phyloP scores from a whole-genome alignment of 495 filamentous ascomycete species.

The Daldinia grandis region DNA sequence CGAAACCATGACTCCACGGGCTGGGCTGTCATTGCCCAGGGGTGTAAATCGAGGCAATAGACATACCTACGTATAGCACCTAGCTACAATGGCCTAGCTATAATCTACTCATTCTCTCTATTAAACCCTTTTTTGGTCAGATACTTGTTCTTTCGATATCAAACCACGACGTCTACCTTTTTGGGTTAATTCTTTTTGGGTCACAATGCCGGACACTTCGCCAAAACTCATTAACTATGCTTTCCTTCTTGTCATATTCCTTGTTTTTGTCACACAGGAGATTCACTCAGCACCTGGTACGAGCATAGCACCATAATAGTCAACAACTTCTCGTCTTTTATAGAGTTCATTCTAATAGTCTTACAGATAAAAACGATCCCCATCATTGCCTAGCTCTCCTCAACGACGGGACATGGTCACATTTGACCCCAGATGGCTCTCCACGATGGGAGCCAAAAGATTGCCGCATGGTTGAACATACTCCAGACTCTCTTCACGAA shows the following conservation, averaged over 20 bases:
- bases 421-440: conserved; percentile 38
- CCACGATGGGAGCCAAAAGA: conserved; percentile 64
- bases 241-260: not conserved
- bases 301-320: not conserved
- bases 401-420: conserved; percentile 60
- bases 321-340: not conserved
- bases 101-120: not conserved
- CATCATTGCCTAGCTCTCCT: conserved; percentile 64
- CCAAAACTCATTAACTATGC: not conserved
- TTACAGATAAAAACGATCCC: conserved; percentile 52
- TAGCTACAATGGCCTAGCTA: not conserved
- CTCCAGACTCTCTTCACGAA: conserved; percentile 51
- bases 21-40: not conserved
- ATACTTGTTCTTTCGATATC: not conserved
- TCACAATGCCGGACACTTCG: not conserved
- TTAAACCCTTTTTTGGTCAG: not conserved
- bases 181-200: not conserved
- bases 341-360: conserved; percentile 14
- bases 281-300: not conserved
- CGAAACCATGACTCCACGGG: not conserved
- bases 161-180: not conserved
- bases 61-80: not conserved
- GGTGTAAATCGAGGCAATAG: not conserved
- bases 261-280: not conserved
- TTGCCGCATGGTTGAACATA: conserved; percentile 67